Conservation (phyloP, 1,284 basidiomycete species). For the Fomitopsis palustris region DNA sequence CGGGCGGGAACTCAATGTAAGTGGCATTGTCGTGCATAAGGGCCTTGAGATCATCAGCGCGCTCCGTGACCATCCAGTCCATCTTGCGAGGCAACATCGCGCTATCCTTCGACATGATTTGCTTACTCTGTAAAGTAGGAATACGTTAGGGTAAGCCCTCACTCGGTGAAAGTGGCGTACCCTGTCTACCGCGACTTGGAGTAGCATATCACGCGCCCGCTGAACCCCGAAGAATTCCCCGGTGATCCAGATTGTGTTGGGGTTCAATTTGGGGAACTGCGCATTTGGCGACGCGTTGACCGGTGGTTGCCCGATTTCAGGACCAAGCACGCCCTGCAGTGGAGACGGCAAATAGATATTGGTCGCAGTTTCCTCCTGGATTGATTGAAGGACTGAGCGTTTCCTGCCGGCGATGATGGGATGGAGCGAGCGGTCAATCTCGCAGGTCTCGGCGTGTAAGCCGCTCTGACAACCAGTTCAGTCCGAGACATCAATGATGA, state of each 20-base stretch:
- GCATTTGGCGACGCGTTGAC: conserved; percentile 19
- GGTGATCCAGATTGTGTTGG: conserved; percentile 91
- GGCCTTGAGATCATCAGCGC: conserved; percentile 84
- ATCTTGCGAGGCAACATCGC: conserved; percentile 94
- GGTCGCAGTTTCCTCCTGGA: conserved; percentile 96
- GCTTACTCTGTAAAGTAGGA: conserved; percentile 67
- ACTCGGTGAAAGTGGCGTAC: conserved; percentile 36
- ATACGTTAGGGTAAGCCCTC: conserved; percentile 3
- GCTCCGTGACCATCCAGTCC: conserved; percentile 96
- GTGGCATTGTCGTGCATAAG: conserved; percentile 98
- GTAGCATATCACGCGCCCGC: conserved; percentile 92
- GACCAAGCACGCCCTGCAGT: conserved; percentile 80
- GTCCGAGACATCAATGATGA: background rate
- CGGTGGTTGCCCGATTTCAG: conserved; percentile 37
- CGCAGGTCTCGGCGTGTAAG: conserved; percentile 85
- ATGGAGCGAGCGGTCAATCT: conserved; percentile 95
- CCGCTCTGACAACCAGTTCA: conserved; percentile 55
- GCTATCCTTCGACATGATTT: conserved; percentile 89
- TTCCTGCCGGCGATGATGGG: conserved; percentile 91
- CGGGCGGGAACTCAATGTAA: conserved; percentile 89
- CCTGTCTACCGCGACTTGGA: conserved; percentile 84
- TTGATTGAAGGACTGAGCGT: conserved; percentile 83
- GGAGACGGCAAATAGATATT: conserved; percentile 95
- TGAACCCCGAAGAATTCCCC: conserved; percentile 98
- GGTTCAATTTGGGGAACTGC: conserved; percentile 25